Base-by-base conservation (phyloP, 106 monocot species). In the Dioscorea alata region DNA sequence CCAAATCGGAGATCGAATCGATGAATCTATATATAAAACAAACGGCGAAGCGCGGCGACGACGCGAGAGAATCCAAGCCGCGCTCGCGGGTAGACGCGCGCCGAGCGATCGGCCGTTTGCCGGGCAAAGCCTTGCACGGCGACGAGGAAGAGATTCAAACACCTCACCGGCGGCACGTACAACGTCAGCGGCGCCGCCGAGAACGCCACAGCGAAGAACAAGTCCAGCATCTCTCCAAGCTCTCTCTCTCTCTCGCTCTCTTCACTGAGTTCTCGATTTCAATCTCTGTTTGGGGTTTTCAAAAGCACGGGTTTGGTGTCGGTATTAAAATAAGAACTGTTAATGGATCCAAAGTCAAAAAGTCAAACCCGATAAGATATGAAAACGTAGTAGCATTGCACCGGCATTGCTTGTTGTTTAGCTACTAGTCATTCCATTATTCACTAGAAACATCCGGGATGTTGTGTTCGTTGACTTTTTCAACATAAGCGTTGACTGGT, bases 181-280 rank as follows among this genome's bases (percentile, higher is more conserved):
- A 94, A 79, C 51, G 79, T 90, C 79, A 94, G 78, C 66, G 94
- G 94, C 74, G 88, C 90, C 65, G 94, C 87, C 72, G 94, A 94
- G 81, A 90, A 94, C 28, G 90, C 94, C 65, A 85, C 70, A 17
- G 88, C 87, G 34, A 90, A 64, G 57, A 94, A 76, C 65, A 94
- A 63, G 81, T 94, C 85, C 82, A 94, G 49, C 94, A 94, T 94
- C 76, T 54, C 6, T 16, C 54, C 0, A 54, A 19, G 7, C 5
- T n/a, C 13, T 63, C 63, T 63, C 63, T 28, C 3, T 63, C 28
- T 33, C 34, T 23, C 34, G 4, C 35, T 15, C 16, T 6, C 32
- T 32, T 19, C 17, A 14, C 16, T 16, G 24, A 15, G 4, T 48
- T 66, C 48, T 66, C 48, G 32, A 16, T 66, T 48, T 66, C 48